phyloP scores from a whole-genome alignment of 2,329 filamentous ascomycete species.

The Trichoderma arundinaceum region DNA sequence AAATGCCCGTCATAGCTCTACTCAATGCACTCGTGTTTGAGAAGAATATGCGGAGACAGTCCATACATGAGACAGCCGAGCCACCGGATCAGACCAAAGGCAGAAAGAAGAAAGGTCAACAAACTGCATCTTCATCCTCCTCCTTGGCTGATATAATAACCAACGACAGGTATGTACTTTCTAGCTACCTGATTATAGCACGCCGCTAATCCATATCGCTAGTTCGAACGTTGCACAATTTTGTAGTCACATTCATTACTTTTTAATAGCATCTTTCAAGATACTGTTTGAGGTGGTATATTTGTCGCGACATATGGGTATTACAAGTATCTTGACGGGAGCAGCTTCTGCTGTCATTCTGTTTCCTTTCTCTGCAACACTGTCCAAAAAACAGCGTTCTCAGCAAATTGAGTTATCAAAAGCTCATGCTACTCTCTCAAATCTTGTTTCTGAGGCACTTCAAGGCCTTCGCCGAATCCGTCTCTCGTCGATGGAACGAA shows the following conservation, averaged over 20 bases:
- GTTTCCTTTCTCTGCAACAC: slow-evolving; percentile 25
- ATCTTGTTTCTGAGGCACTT: slow-evolving; percentile 26
- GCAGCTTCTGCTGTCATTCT: slow-evolving; percentile 13
- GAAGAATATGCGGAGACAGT: slow-evolving; percentile 16
- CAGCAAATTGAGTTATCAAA: slow-evolving; percentile 12
- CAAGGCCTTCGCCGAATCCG: slow-evolving; percentile 31
- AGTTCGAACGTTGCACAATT: background rate
- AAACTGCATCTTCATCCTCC: background rate
- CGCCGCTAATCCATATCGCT: background rate
- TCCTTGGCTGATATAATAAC: background rate
- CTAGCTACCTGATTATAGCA: background rate
- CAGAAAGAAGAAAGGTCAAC: background rate
- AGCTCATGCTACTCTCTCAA: slow-evolving; percentile 15
- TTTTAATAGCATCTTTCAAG: slow-evolving; percentile 23
- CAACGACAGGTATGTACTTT: background rate
- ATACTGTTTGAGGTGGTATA: slow-evolving; percentile 29
- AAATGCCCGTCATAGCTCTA: slow-evolving; percentile 17
- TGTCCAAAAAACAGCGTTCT: slow-evolving; percentile 20
- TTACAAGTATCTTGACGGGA: slow-evolving; percentile 27
- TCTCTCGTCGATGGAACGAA: slow-evolving; percentile 28
- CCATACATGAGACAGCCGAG: background rate
- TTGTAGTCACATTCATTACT: slow-evolving; percentile 23
- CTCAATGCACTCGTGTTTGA: slow-evolving; percentile 29
- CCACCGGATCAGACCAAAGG: background rate
- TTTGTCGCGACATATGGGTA: slow-evolving; percentile 23